Conservation (phyloP, 2,329 filamentous ascomycete species). For the Claviceps quebecensis region DNA sequence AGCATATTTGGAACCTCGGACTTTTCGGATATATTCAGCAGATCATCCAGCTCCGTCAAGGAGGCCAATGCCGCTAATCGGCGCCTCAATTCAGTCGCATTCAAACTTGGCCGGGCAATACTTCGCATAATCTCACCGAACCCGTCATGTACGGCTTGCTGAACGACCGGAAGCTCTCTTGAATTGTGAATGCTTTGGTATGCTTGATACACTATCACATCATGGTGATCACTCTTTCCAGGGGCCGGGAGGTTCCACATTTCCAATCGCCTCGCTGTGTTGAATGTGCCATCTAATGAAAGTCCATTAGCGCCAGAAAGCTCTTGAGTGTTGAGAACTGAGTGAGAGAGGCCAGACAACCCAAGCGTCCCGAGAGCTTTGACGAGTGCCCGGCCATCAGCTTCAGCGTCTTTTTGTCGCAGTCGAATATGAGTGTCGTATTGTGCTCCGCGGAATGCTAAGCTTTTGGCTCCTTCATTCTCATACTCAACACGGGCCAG, state of each 20-base stretch:
- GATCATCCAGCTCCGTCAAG: slow-evolving; percentile 69
- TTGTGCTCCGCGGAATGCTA: slow-evolving; percentile 81
- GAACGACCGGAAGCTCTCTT: slow-evolving; percentile 37
- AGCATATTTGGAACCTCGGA: slow-evolving; percentile 49
- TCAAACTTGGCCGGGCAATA: slow-evolving; percentile 34
- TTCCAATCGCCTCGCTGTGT: slow-evolving; percentile 68
- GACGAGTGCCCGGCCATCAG: slow-evolving; percentile 57
- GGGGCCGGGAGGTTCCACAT: slow-evolving; percentile 85
- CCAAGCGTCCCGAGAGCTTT: slow-evolving; percentile 69
- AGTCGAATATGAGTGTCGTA: slow-evolving; percentile 72
- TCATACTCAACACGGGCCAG: slow-evolving; percentile 80
- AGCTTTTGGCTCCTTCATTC: slow-evolving; percentile 68
- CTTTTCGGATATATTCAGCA: slow-evolving; percentile 46
- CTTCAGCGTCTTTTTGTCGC: slow-evolving; percentile 36
- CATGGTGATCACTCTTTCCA: slow-evolving; percentile 42
- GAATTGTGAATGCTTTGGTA: slow-evolving; percentile 68
- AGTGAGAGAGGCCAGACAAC: slow-evolving; percentile 72
- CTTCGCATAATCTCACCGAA: slow-evolving; percentile 45
- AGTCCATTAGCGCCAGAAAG: slow-evolving; percentile 40
- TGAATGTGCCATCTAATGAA: slow-evolving; percentile 59
- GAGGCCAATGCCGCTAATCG: slow-evolving; percentile 52
- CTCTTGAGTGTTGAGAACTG: slow-evolving; percentile 56
- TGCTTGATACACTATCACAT: slow-evolving; percentile 61
- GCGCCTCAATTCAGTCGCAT: slow-evolving; percentile 37
- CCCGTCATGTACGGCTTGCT: slow-evolving; percentile 47